A percentile compares a stretch with the other conserved stretches of the same genome.
phyloP scores from a whole-genome alignment of 1,284 basidiomycete species.

The Melanopsichium pennsylvanicum region DNA sequence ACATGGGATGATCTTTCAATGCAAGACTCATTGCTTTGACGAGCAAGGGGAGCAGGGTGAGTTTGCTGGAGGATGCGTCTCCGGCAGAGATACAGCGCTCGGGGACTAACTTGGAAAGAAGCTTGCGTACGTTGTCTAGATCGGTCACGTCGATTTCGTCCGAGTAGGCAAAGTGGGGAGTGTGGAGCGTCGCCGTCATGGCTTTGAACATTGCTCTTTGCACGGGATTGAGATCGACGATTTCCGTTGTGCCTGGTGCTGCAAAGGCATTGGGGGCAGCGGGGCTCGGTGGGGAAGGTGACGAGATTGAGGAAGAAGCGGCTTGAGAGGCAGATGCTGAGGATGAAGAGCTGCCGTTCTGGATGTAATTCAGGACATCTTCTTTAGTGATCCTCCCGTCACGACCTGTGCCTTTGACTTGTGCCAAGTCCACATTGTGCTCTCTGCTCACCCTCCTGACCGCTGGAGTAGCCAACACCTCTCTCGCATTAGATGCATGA shows the following conservation, averaged over 20 bases:
- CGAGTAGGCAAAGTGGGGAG: conserved; percentile 78
- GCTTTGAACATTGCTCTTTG: conserved; percentile 66
- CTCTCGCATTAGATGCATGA: neutral
- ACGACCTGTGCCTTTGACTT: conserved; percentile 76
- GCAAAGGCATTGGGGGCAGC: neutral
- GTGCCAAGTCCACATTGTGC: conserved; percentile 71
- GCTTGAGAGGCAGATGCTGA: neutral
- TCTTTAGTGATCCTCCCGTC: conserved; percentile 78
- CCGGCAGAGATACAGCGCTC: conserved; percentile 14
- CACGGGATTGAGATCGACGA: conserved; percentile 51
- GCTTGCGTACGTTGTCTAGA: conserved; percentile 75
- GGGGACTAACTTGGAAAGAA: conserved; percentile 78
- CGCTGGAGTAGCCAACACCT: conserved; percentile 74
- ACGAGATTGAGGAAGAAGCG: neutral
- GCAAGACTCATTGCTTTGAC: conserved; percentile 83
- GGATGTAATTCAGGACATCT: conserved; percentile 70
- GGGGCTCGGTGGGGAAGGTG: neutral
- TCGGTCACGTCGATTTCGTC: conserved; percentile 82
- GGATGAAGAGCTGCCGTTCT: conserved; percentile 5
- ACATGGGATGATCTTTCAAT: conserved; percentile 82
- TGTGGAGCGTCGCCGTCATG: conserved; percentile 66
- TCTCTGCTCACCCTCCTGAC: conserved; percentile 79
- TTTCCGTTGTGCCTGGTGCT: conserved; percentile 4
- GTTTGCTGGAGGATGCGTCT: conserved; percentile 65
- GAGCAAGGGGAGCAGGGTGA: conserved; percentile 85